A percentile compares a stretch with the other conserved stretches of the same genome.
These are phyloP conservation scores for Cyclotella baltica DNA, from an alignment of 108 stramenopile species.

Conservation along the genomic window DNA sequence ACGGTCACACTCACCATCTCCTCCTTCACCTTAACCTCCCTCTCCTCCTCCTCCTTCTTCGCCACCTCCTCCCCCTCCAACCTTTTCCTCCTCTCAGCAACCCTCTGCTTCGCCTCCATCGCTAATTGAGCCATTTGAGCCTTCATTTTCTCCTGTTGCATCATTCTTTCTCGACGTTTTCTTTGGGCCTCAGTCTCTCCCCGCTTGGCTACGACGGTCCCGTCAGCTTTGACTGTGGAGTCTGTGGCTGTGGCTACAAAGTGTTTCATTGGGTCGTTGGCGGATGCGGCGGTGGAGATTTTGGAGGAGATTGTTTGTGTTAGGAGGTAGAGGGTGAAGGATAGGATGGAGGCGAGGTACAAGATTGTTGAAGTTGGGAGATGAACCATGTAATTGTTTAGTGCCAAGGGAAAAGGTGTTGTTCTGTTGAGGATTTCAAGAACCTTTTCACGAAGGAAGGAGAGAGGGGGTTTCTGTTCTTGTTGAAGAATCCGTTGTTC, in stretches of 20 bases:
- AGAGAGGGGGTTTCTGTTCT: background rate
- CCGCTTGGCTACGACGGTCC: constrained; percentile 42
- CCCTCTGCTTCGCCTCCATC: constrained; percentile 49
- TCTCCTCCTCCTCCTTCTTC: constrained; percentile 48
- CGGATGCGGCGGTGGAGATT: background rate
- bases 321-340: constrained; percentile 33
- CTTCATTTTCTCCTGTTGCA: constrained; percentile 46
- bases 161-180: constrained; percentile 47
- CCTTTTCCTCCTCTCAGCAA: constrained; percentile 33
- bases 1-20: constrained; percentile 18
- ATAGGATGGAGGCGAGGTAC: constrained; percentile 49
- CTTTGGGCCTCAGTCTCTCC: constrained; percentile 54
- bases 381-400: constrained; percentile 31
- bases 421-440: constrained; percentile 18
- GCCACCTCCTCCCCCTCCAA: constrained; percentile 48
- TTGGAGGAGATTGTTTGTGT: constrained; percentile 40
- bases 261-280: constrained; percentile 31
- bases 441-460: constrained; percentile 24
- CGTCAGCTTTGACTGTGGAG: constrained; percentile 36
- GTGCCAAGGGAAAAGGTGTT: constrained; percentile 6
- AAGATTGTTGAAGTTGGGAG: constrained; percentile 37
- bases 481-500: background rate
- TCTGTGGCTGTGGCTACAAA: constrained; percentile 33
- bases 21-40: constrained; percentile 30
- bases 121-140: constrained; percentile 57